Conservation (phyloP, 2,329 filamentous ascomycete genomes). For the Lojkania enalia region DNA sequence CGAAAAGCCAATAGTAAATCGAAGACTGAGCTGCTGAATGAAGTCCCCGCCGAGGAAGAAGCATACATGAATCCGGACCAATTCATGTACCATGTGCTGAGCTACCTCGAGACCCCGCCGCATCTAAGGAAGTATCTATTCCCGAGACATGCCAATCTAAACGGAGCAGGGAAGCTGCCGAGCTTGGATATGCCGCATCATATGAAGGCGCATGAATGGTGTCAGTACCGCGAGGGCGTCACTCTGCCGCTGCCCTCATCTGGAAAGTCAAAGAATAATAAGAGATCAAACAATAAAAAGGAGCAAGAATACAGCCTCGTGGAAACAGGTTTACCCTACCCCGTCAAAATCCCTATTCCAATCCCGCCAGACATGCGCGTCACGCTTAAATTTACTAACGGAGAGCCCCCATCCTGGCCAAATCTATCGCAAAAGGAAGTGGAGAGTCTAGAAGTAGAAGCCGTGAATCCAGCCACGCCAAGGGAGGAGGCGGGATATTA, state of each 20-base stretch:
- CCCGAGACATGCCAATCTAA: constrained; percentile 76
- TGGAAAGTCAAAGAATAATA: constrained; percentile 37
- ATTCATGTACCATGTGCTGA: constrained; percentile 77
- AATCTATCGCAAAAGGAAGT: constrained; percentile 24
- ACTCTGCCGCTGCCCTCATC: constrained; percentile 48
- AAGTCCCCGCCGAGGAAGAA: constrained; percentile 47
- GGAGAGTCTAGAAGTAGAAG: constrained; percentile 52
- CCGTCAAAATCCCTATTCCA: constrained; percentile 58
- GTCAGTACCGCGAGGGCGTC: constrained; percentile 78
- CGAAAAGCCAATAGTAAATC: constrained; percentile 46
- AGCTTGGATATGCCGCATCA: constrained; percentile 87
- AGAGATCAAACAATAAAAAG: constrained; percentile 48
- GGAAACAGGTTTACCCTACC: constrained; percentile 54
- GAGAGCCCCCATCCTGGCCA: constrained; percentile 38
- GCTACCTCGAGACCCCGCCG: constrained; percentile 82
- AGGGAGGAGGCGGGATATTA: constrained; percentile 79
- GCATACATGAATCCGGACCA: constrained; percentile 74
- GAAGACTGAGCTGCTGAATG: constrained; percentile 48
- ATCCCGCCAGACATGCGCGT: constrained; percentile 74
- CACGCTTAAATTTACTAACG: constrained; percentile 67
- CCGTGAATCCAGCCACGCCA: constrained; percentile 69
- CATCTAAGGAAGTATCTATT: constrained; percentile 78
- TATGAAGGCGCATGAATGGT: constrained; percentile 74
- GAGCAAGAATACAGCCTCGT: constrained; percentile 45
- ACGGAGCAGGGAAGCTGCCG: constrained; percentile 71